A percentile compares a stretch with the other conserved stretches of the same genome.
phyloP scores from a whole-genome alignment of 2,329 filamentous ascomycete species.

The Ascochyta koolunga region DNA sequence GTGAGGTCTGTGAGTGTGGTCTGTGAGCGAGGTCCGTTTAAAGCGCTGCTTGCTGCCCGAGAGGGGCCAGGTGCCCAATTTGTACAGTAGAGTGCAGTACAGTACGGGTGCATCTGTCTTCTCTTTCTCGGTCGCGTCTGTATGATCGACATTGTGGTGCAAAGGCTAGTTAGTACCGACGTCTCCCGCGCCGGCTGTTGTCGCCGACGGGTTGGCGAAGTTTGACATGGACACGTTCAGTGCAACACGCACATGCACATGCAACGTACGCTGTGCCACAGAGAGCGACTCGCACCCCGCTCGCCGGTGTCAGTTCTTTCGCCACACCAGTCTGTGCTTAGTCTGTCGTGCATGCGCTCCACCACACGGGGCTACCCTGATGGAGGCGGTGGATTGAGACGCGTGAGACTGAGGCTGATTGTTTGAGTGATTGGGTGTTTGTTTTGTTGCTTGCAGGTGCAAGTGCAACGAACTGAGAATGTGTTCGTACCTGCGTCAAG shows the following conservation, averaged over 20 bases:
- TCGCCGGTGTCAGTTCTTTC: constrained; percentile 13
- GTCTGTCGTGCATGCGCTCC: constrained; percentile 4
- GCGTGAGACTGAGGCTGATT: constrained; percentile 1
- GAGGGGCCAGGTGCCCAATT: background rate
- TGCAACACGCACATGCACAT: constrained; percentile 6
- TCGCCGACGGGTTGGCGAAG: background rate
- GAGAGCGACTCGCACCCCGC: background rate
- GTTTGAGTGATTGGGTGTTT: no score
- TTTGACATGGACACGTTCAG: constrained; percentile 12
- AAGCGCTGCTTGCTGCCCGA: background rate
- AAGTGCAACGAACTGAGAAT: constrained; percentile 9
- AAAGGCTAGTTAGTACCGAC: constrained; percentile 7
- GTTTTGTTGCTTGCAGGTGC: background rate
- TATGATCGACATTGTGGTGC: constrained; percentile 15
- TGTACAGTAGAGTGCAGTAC: background rate
- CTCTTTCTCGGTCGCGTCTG: constrained; percentile 1
- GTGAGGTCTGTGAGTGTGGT: background rate
- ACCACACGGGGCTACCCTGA: constrained; percentile 5
- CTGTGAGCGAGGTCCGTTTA: background rate
- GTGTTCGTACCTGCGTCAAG: constrained; percentile 14
- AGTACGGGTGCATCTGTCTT: background rate
- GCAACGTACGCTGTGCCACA: constrained; percentile 1
- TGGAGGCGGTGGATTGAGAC: background rate
- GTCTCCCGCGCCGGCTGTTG: background rate
- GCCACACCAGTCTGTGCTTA: constrained; percentile 7